A percentile compares a stretch with the other conserved stretches of the same genome.
These are phyloP conservation scores for Paspalum vaginatum DNA, from an alignment of 176 grass and related monocot genomes.

Conservation along the genomic window DNA sequence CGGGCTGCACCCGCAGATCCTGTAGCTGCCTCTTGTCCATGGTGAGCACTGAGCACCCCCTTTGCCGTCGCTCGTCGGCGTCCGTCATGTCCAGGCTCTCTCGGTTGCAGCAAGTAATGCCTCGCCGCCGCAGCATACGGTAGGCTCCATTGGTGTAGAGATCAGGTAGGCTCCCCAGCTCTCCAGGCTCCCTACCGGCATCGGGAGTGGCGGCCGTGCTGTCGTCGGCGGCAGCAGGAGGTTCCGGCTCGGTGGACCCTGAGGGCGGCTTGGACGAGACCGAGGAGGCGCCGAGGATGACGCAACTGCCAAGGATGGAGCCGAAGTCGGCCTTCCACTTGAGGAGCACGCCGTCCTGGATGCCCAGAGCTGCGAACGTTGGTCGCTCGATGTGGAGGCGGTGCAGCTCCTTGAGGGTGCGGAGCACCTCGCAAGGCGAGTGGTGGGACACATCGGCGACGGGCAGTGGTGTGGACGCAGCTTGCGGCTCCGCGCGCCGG, in stretches of 20 bases:
- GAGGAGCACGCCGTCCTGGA: conserved; percentile 82
- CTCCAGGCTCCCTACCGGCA: conserved; percentile 40
- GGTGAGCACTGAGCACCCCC: conserved; percentile 73
- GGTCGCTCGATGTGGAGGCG: conserved; percentile 82
- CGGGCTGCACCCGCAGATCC: conserved; percentile 58
- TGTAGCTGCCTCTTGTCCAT: conserved; percentile 79
- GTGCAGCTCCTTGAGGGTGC: conserved; percentile 79
- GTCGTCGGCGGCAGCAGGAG: not conserved
- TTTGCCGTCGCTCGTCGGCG: conserved; percentile 72
- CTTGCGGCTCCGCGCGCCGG: conserved; percentile 1
- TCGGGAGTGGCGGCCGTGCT: conserved; percentile 1
- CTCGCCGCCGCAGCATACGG: conserved; percentile 81
- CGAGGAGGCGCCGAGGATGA: conserved; percentile 74
- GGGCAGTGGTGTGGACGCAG: not conserved
- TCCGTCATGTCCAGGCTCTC: conserved; percentile 77
- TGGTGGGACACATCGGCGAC: conserved; percentile 75
- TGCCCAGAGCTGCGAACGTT: conserved; percentile 72
- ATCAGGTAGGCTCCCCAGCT: conserved; percentile 53
- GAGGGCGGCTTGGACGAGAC: conserved; percentile 44
- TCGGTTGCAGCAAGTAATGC: conserved; percentile 85
- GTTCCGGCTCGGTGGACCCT: not conserved
- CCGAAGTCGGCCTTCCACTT: conserved; percentile 92
- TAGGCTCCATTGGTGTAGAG: conserved; percentile 63
- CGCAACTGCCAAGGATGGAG: conserved; percentile 77
- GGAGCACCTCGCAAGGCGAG: conserved; percentile 86